Conservation (phyloP, 1,284 basidiomycete species). For the Boletus sp. region DNA sequence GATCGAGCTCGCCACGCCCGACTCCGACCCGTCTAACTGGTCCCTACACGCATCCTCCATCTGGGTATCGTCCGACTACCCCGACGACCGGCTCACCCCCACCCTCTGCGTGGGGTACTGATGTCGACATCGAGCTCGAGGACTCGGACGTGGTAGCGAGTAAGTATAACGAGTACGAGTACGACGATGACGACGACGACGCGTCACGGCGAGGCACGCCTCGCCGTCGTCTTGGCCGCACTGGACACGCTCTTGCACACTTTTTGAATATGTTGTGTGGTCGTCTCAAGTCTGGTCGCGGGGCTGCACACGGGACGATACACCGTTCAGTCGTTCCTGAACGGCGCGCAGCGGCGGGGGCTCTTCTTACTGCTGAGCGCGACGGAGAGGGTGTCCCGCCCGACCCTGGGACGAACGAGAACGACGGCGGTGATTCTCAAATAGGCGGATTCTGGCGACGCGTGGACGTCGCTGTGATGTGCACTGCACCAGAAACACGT, state of each 20-base stretch:
- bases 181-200: not conserved
- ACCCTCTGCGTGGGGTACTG: conserved; percentile 62
- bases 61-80: conserved; percentile 73
- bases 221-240: conserved; percentile 67
- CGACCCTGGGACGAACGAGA: conserved; percentile 65
- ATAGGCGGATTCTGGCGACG: conserved; percentile 42
- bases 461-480: not conserved
- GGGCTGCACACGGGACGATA: conserved; percentile 73
- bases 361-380: conserved; percentile 48
- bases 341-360: conserved; percentile 30
- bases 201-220: conserved; percentile 33
- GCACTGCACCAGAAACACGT: not conserved
- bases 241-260: conserved; percentile 57
- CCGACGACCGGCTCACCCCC: conserved; percentile 57
- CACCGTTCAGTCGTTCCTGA: conserved; percentile 58
- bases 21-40: conserved; percentile 67
- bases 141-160: too few relatives aligned
- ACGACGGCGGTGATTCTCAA: conserved; percentile 52
- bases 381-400: too few relatives aligned
- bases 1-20: conserved; percentile 51
- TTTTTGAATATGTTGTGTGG: conserved; percentile 50
- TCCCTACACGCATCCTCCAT: conserved; percentile 69
- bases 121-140: too few relatives aligned
- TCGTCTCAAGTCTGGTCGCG: conserved; percentile 54
- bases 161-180: not conserved